Conservation (phyloP, 805 yeast genomes). For the Pichia deserticola region DNA sequence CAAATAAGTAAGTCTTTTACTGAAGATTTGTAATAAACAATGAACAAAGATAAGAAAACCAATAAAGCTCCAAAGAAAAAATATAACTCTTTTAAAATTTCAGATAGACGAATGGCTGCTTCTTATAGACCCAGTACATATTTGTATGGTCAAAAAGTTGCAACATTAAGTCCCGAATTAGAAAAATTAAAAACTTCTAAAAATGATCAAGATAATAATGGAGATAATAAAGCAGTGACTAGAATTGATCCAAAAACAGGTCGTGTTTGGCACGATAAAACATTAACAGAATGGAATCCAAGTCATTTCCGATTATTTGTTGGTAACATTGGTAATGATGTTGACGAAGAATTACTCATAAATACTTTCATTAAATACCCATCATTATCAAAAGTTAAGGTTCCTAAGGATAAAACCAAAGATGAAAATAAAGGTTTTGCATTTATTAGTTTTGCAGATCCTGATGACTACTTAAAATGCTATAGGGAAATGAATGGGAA, state of each 20-base stretch:
- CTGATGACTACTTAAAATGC: conserved; percentile 63
- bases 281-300: conserved; percentile 59
- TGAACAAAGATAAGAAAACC: not conserved
- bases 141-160: conserved; percentile 21
- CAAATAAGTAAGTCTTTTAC: not conserved
- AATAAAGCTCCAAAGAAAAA: conserved; percentile 5
- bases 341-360: conserved; percentile 47
- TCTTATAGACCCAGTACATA: conserved; percentile 42
- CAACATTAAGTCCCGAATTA: not conserved
- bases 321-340: conserved; percentile 68
- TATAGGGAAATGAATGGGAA: conserved; percentile 73
- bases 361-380: conserved; percentile 47
- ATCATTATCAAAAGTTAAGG: conserved; percentile 50
- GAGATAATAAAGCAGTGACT: conserved; percentile 28
- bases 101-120: conserved; percentile 50
- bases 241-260: conserved; percentile 37
- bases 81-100: conserved; percentile 28
- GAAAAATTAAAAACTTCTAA: conserved; percentile 1
- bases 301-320: conserved; percentile 64
- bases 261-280: conserved; percentile 39
- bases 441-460: conserved; percentile 57
- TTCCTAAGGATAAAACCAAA: conserved; percentile 44
- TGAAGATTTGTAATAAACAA: not conserved
- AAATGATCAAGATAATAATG: not conserved
- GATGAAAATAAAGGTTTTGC: conserved; percentile 59